phyloP scores from a whole-genome alignment of 352 stramenopile species.

The Globisporangium radiosum region DNA sequence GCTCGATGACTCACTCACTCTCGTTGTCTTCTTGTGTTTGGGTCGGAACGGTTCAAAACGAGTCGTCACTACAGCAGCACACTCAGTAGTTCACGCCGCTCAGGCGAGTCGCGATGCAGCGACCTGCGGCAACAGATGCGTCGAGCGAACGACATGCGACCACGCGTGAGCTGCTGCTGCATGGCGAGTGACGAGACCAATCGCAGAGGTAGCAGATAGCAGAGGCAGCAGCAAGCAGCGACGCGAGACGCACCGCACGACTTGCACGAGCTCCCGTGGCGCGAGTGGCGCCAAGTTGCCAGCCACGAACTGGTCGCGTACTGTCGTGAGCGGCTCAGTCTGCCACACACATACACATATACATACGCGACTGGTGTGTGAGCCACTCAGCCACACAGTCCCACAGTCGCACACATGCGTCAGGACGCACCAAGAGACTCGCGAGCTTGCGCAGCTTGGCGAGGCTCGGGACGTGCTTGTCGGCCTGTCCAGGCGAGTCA shows the following conservation, averaged over 20 bases:
- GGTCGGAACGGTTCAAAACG: no score
- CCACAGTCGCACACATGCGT: no score
- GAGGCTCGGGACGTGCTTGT: slow-evolving; percentile 42
- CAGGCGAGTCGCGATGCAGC: slow-evolving; percentile 54
- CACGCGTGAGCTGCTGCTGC: no score
- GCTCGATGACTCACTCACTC: not conserved
- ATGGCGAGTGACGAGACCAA: not conserved
- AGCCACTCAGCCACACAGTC: no score
- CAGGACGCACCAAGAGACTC: slow-evolving; percentile 35
- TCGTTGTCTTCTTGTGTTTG: no score
- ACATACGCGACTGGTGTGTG: no score
- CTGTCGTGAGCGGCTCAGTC: slow-evolving; percentile 50
- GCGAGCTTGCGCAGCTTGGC: slow-evolving; percentile 42
- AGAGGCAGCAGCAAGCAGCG: not conserved
- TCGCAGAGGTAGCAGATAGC: not conserved
- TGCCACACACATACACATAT: slow-evolving; percentile 8
- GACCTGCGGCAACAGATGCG: slow-evolving; percentile 19
- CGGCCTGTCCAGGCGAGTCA: slow-evolving; percentile 36
- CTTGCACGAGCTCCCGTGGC: slow-evolving; percentile 28
- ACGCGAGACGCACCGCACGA: slow-evolving; percentile 34
- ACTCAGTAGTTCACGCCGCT: slow-evolving; percentile 40
- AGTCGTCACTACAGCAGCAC: slow-evolving; percentile 17
- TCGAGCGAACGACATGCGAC: not conserved
- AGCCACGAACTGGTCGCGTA: slow-evolving; percentile 48
- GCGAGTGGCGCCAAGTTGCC: slow-evolving; percentile 37